Evolutionary conservation across 345 rosid genomes (phyloP).

Genomic region (Eucalyptus sp.): DNA sequence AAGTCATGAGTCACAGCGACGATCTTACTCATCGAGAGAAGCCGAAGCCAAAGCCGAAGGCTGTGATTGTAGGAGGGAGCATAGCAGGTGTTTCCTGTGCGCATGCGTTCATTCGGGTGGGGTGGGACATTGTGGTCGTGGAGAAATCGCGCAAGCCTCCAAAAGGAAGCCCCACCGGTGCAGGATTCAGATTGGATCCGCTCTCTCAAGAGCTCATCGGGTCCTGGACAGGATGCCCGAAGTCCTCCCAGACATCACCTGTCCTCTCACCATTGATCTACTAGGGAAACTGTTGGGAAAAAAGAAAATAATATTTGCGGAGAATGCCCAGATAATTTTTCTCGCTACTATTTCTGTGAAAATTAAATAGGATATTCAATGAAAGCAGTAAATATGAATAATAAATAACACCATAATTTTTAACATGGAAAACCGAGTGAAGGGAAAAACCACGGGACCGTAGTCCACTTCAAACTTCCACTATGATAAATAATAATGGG

Average conservation of each 20-base stretch:
- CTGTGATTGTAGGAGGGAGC: constrained; percentile 67
- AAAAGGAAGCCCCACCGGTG: constrained; percentile 65
- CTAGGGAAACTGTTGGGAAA: background rate
- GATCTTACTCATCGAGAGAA: background rate
- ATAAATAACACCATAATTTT: too few species aligned
- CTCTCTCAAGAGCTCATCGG: constrained; percentile 31
- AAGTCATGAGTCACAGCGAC: background rate
- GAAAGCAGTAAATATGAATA: too few species aligned
- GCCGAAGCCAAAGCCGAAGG: constrained; percentile 19
- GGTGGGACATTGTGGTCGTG: constrained; percentile 57
- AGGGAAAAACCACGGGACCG: too few species aligned
- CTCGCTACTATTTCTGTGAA: background rate
- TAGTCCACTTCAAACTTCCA: too few species aligned
- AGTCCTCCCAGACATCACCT: constrained; percentile 28
- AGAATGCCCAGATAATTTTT: too few species aligned
- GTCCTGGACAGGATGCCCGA: constrained; percentile 34
- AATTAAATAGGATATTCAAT: too few species aligned
- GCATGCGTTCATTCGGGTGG: constrained; percentile 47
- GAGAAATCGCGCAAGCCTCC: constrained; percentile 58
- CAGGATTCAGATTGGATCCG: constrained; percentile 62
- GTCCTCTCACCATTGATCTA: constrained; percentile 48
- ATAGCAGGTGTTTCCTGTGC: constrained; percentile 67
- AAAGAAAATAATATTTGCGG: too few species aligned
- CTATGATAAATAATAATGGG: too few species aligned
- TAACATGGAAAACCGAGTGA: too few species aligned